These are phyloP conservation scores for Xerocomus potaroensis DNA, from an alignment of 768 basidiomycete genomes.

Conservation along the genomic window DNA sequence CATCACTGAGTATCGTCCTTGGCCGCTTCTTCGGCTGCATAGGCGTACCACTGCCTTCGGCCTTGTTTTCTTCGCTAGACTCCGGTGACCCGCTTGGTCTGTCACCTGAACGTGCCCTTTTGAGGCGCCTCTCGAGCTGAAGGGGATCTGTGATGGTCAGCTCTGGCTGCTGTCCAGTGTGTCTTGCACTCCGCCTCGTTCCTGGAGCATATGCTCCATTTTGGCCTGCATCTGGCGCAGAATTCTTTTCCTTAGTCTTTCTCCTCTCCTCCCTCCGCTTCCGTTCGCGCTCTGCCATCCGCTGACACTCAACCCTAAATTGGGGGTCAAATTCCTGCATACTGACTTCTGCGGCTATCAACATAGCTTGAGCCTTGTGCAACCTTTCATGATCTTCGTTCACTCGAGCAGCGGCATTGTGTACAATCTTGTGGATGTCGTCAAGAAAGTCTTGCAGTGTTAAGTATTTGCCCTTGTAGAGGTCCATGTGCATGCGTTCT, in stretches of 20 bases:
- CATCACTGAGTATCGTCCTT: slow-evolving; percentile 41
- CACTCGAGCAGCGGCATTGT: slow-evolving; percentile 58
- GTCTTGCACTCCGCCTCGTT: slow-evolving; percentile 67
- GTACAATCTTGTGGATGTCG: slow-evolving; percentile 76
- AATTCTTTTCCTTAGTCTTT: slow-evolving; percentile 34
- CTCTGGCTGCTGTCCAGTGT: slow-evolving; percentile 70
- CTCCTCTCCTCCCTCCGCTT: slow-evolving; percentile 54
- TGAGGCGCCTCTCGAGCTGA: slow-evolving; percentile 68
- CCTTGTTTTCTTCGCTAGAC: slow-evolving; percentile 41
- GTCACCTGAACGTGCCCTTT: slow-evolving; percentile 62
- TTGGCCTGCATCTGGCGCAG: slow-evolving; percentile 21
- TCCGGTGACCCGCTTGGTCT: slow-evolving; percentile 46
- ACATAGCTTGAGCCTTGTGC: slow-evolving; percentile 84
- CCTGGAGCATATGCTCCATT: slow-evolving; percentile 41
- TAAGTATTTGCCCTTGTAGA: slow-evolving; percentile 83
- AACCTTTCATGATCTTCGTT: slow-evolving; percentile 70
- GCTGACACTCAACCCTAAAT: slow-evolving; percentile 78
- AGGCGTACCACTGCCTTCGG: slow-evolving; percentile 37
- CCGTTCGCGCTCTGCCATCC: slow-evolving; percentile 77
- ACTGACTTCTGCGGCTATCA: slow-evolving; percentile 79
- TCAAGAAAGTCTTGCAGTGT: slow-evolving; percentile 86
- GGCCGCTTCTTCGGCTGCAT: slow-evolving; percentile 51
- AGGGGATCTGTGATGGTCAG: slow-evolving; percentile 70
- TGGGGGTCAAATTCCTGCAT: slow-evolving; percentile 80
- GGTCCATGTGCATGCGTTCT: slow-evolving; percentile 81